Evolutionary conservation across 768 basidiomycete species (phyloP).

Genomic region (Leccinellum albellum): DNA sequence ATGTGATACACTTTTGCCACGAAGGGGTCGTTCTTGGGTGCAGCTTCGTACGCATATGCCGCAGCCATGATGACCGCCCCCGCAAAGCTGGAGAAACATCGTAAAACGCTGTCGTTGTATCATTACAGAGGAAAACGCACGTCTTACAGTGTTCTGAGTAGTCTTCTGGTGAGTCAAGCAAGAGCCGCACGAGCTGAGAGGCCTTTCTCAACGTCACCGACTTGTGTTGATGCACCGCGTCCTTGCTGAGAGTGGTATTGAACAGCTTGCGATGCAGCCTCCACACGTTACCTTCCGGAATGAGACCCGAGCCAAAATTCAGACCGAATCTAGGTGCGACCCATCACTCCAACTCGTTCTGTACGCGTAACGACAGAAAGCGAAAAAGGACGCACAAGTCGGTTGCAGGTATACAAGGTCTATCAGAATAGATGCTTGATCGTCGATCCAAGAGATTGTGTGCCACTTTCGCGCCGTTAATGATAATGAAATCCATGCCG

Average conservation of each 20-base stretch:
- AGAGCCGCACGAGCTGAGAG: conserved; percentile 19
- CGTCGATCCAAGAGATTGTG: conserved; percentile 24
- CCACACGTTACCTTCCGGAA: conserved; percentile 31
- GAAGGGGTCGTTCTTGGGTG: conserved; percentile 23
- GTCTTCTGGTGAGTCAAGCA: conserved; percentile 16
- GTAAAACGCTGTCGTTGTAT: not conserved
- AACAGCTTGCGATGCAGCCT: conserved; percentile 29
- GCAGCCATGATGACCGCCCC: conserved; percentile 21
- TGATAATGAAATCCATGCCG: conserved; percentile 26
- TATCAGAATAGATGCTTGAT: conserved; percentile 26
- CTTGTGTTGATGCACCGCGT: conserved; percentile 8
- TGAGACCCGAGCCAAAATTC: conserved; percentile 26
- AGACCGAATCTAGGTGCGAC: conserved; percentile 22
- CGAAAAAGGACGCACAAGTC: conserved; percentile 11
- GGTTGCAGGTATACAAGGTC: conserved; percentile 21
- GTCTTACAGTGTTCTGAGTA: conserved; percentile 14
- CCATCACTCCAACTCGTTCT: not conserved
- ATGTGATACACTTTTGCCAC: conserved; percentile 17
- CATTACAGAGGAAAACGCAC: conserved; percentile 11
- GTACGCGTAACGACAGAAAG: not conserved
- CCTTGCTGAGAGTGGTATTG: conserved; percentile 18
- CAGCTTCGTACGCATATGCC: conserved; percentile 25
- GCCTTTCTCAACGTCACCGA: conserved; percentile 15
- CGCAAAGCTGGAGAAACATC: conserved; percentile 14
- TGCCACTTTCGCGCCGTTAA: conserved; percentile 20